Evolutionary conservation across 129 eudicot species (phyloP).

Genomic region (Cynara cardunculus): DNA sequence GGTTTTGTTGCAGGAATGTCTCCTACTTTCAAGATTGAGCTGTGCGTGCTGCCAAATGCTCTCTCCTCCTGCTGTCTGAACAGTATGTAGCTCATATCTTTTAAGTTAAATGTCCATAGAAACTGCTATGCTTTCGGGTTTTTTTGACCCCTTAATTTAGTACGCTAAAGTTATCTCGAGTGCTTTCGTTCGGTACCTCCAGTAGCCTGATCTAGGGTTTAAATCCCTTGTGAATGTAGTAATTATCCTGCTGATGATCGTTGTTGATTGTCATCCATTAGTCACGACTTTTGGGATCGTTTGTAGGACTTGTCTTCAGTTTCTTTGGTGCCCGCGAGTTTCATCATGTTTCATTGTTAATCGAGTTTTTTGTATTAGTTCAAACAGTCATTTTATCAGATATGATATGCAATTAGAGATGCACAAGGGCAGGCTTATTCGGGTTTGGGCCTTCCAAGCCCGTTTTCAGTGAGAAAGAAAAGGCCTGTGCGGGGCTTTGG

Average conservation of each 20-base stretch:
- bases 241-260: neutral
- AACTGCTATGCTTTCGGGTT: slow-evolving; percentile 5
- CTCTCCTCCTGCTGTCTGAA: slow-evolving; percentile 4
- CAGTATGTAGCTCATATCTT: slow-evolving; percentile 6
- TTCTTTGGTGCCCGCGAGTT: neutral
- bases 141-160: neutral
- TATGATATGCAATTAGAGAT: neutral
- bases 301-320: neutral
- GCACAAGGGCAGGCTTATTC: neutral
- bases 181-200: neutral
- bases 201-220: neutral
- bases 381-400: neutral
- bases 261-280: neutral
- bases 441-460: neutral
- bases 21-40: slow-evolving; percentile 13
- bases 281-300: neutral
- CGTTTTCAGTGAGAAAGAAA: neutral
- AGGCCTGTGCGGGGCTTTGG: neutral
- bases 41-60: neutral
- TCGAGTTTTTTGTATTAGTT: neutral
- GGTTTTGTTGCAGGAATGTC: slow-evolving; percentile 17
- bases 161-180: neutral
- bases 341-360: neutral
- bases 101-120: slow-evolving; percentile 7
- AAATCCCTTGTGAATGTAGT: neutral